Percentiles rank a stretch among this genome's conserved stretches.
Conservation (phyloP, 192 early-diverging fungal species). For the Haplosporangium gracile region DNA sequence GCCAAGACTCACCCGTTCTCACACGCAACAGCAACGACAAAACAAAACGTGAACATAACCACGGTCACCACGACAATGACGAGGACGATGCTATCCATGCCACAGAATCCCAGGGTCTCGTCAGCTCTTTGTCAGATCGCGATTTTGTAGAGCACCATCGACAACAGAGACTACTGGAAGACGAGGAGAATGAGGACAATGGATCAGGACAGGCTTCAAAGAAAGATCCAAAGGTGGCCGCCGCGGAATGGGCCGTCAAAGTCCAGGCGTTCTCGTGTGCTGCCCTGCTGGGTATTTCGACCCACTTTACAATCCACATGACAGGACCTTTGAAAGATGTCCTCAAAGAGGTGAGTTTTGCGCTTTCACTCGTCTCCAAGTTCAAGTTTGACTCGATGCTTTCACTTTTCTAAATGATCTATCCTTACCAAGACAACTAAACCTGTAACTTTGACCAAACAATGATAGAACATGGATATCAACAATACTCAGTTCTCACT, state of each 20-base stretch:
- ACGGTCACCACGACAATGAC: conserved; percentile 9
- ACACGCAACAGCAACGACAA: background rate
- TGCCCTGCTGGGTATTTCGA: conserved; percentile 67
- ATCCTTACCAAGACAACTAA: background rate
- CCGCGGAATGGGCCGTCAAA: conserved; percentile 31
- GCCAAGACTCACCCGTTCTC: conserved; percentile 17
- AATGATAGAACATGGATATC: conserved; percentile 54
- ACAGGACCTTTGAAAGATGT: conserved; percentile 81
- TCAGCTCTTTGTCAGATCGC: conserved; percentile 14
- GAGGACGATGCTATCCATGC: conserved; percentile 21
- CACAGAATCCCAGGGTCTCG: conserved; percentile 36
- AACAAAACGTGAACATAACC: background rate
- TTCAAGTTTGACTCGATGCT: conserved; percentile 58
- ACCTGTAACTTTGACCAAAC: background rate
- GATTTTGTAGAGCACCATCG: conserved; percentile 18
- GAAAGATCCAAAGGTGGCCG: conserved; percentile 18
- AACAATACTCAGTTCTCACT: conserved; percentile 63
- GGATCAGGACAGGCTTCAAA: background rate
- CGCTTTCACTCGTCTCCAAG: conserved; percentile 41
- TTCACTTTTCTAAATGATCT: background rate
- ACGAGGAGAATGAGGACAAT: background rate
- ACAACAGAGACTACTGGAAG: background rate
- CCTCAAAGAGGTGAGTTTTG: conserved; percentile 73
- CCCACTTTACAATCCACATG: conserved; percentile 81
- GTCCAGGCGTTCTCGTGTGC: conserved; percentile 54